These are phyloP conservation scores for Mycena vitilis DNA, from an alignment of 768 basidiomycete species.

Conservation along the genomic window DNA sequence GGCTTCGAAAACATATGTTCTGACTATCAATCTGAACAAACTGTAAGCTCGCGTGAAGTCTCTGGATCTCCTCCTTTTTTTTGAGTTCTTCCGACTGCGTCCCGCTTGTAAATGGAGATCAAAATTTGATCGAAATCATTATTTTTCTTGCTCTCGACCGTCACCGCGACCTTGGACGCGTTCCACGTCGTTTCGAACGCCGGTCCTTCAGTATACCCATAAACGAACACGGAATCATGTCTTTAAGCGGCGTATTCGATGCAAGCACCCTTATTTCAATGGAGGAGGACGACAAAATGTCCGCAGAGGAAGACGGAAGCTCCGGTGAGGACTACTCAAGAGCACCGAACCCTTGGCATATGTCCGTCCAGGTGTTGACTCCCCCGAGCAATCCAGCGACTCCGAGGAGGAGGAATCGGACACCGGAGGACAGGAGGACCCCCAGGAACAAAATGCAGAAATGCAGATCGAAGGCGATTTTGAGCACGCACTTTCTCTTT, in stretches of 20 bases:
- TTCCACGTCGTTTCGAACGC: neutral
- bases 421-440: conserved; percentile 13
- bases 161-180: too few relatives aligned
- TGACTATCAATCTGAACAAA: too few relatives aligned
- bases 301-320: conserved; percentile 21
- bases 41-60: too few relatives aligned
- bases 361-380: conserved; percentile 18
- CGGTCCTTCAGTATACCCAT: neutral
- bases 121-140: too few relatives aligned
- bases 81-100: too few relatives aligned
- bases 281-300: conserved; percentile 25
- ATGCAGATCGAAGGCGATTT: conserved; percentile 72
- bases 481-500: conserved; percentile 49
- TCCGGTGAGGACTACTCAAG: conserved; percentile 9
- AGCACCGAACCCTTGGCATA: neutral
- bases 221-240: neutral
- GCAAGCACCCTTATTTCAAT: conserved; percentile 27
- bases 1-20: too few relatives aligned
- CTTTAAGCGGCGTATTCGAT: conserved; percentile 9
- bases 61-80: too few relatives aligned
- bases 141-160: too few relatives aligned
- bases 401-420: conserved; percentile 29
- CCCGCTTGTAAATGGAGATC: too few relatives aligned
- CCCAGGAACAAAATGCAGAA: conserved; percentile 48
- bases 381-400: conserved; percentile 24